Conservation (phyloP, 192 early-diverging fungal genomes). For the Allomyces macrogynus region DNA sequence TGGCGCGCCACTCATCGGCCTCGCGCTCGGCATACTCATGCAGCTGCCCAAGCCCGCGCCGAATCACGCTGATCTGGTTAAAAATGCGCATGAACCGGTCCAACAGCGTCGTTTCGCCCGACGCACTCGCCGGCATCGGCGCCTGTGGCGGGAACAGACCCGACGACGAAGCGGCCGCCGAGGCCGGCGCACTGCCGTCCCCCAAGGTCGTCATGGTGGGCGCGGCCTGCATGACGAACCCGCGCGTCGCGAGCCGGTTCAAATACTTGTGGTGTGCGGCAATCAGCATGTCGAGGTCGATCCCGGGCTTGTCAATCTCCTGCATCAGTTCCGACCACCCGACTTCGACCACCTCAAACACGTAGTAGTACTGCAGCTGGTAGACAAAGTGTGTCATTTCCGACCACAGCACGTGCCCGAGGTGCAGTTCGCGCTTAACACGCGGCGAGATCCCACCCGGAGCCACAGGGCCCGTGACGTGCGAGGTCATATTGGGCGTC, state of each 20-base stretch:
- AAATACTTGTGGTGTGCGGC: conserved; percentile 60
- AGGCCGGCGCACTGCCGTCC: not conserved
- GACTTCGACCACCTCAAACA: conserved; percentile 80
- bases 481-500: too few species aligned
- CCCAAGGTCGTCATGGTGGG: conserved; percentile 19
- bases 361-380: conserved; percentile 81
- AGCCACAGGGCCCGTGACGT: too few species aligned
- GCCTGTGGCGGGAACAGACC: not conserved
- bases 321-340: conserved; percentile 64
- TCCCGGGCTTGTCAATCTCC: conserved; percentile 28
- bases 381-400: conserved; percentile 90
- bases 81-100: conserved; percentile 32
- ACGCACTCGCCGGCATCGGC: conserved; percentile 2
- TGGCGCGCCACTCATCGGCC: too few species aligned
- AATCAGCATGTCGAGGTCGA: conserved; percentile 66
- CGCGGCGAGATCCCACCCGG: too few species aligned
- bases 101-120: conserved; percentile 12
- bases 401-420: conserved; percentile 40
- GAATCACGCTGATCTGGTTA: conserved; percentile 38
- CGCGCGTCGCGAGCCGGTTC: conserved; percentile 36
- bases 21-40: conserved; percentile 18
- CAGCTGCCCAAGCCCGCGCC: conserved; percentile 15
- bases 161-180: not conserved
- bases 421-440: conserved; percentile 31
- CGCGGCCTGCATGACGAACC: conserved; percentile 26